Evolutionary conservation across 371 early-diverging fungal species (phyloP).

Genomic region (Mortierella polycephala): DNA sequence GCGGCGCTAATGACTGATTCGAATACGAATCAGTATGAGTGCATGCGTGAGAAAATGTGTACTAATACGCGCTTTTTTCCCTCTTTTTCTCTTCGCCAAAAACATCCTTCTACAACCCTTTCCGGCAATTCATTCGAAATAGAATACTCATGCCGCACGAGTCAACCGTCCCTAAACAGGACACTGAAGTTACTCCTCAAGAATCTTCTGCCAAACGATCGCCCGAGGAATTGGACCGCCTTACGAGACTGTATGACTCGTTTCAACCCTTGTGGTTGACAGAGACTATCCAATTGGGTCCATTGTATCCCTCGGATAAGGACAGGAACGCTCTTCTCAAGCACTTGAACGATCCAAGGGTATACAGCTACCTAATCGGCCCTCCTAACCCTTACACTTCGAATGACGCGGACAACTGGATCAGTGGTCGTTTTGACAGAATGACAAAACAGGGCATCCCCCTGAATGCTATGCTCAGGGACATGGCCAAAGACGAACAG

Average conservation of each 20-base stretch:
- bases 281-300: conserved; percentile 39
- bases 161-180: neutral
- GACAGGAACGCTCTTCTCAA: conserved; percentile 21
- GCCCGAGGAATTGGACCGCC: conserved; percentile 26
- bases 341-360: conserved; percentile 27
- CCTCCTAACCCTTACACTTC: conserved; percentile 39
- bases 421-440: conserved; percentile 13
- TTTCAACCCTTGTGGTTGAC: conserved; percentile 39
- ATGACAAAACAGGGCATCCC: conserved; percentile 28
- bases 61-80: too few species aligned
- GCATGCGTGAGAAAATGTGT: too few species aligned
- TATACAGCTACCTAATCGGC: conserved; percentile 25
- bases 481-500: conserved; percentile 34
- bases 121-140: too few species aligned
- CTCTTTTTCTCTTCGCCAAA: too few species aligned
- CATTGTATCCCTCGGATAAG: conserved; percentile 29
- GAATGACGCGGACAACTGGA: conserved; percentile 32
- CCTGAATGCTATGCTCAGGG: conserved; percentile 16
- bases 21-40: too few species aligned
- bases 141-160: neutral
- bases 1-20: too few species aligned
- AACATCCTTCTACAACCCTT: too few species aligned
- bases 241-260: conserved; percentile 23
- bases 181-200: neutral
- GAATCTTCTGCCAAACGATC: conserved; percentile 1